Evolutionary conservation across 2,329 filamentous ascomycete genomes (phyloP), one percentile per base, ranked within the genome.

Genomic region (Colletotrichum gigasporum): DNA sequence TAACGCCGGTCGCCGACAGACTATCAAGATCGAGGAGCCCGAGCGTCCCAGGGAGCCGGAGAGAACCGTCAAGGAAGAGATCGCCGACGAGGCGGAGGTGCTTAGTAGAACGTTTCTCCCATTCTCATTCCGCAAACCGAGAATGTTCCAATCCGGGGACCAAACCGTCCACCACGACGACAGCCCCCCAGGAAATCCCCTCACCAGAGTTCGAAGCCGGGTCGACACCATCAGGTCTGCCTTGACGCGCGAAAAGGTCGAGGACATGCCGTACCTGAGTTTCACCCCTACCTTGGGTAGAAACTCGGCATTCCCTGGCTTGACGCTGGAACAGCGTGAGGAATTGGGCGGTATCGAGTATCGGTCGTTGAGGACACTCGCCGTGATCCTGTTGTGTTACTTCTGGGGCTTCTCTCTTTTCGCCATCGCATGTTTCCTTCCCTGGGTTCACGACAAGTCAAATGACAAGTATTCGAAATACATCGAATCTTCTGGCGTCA

Each of bases 301-400:
- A 67, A 99, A 99, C 75, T 98, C 95, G 10, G 91, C 92, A 35
- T 99, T 98, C 72, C 85, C 96, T 11, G 93, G 94, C 69, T 78
- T 99, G 68, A 92, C 91, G 0, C 91, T 97, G 69, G 93, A 96
- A 68, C 94, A 99, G 77, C 88, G 96, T 69, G 94, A 99, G 74
- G 96, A 99, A 76, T 81, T 99, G 2, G 96, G 96, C 10, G 96
- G 96, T 18, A 97, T 99, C 67, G 96, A 99, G 76, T 99, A 99
- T 73, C 90, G 96, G 5, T 92, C 95, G 0, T 76, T 99, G 65
- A 96, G 97, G 76, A 93, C 93, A 2, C 80, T 99, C 48, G 92
- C 92, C 1, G 74, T 93, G 26, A 89, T 98, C 28, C 81, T 98
- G 18, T 84, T 91, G 3, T 81, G 80, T 7, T 99, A 98, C 77